A percentile compares a stretch with the other conserved stretches of the same genome.
Evolutionary conservation across 495 filamentous ascomycete genomes (phyloP).

Genomic region (Aspergillus coremiiformis): DNA sequence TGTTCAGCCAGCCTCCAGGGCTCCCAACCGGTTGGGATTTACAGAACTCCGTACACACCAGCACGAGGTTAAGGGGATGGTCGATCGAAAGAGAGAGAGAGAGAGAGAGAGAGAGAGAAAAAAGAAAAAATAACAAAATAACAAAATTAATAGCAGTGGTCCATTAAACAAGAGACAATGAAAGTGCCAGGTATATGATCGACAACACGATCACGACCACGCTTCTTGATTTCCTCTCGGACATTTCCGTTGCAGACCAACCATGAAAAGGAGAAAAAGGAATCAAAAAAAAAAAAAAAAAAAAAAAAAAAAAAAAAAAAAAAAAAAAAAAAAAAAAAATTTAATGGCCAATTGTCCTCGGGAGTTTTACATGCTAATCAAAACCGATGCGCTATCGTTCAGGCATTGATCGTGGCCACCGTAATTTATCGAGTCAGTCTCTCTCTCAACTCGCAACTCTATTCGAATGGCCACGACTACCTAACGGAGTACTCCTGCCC

Average conservation of each 20-base stretch:
- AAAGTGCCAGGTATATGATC: background rate
- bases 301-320: background rate
- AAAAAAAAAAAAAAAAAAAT: too few species aligned
- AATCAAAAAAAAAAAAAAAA: too few species aligned
- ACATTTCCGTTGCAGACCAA: constrained; percentile 37
- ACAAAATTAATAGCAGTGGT: background rate
- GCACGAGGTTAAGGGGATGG: background rate
- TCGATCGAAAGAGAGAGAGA: background rate
- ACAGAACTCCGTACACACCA: too few species aligned
- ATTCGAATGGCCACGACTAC: constrained; percentile 11
- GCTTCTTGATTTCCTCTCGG: constrained; percentile 14
- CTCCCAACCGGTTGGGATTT: background rate
- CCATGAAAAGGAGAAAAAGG: constrained; percentile 4
- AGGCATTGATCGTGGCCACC: constrained; percentile 20
- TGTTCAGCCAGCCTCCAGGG: background rate
- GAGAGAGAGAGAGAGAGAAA: background rate
- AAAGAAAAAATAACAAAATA: background rate
- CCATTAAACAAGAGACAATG: background rate
- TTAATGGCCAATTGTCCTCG: constrained; percentile 19
- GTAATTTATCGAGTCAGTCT: background rate
- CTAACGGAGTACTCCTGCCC: background rate
- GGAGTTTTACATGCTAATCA: constrained; percentile 33
- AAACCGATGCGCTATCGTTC: constrained; percentile 5
- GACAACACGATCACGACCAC: constrained; percentile 2
- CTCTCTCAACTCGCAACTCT: constrained; percentile 5